phyloP scores from a whole-genome alignment of 176 grass and related monocot species.

The Zoysia pacifica region DNA sequence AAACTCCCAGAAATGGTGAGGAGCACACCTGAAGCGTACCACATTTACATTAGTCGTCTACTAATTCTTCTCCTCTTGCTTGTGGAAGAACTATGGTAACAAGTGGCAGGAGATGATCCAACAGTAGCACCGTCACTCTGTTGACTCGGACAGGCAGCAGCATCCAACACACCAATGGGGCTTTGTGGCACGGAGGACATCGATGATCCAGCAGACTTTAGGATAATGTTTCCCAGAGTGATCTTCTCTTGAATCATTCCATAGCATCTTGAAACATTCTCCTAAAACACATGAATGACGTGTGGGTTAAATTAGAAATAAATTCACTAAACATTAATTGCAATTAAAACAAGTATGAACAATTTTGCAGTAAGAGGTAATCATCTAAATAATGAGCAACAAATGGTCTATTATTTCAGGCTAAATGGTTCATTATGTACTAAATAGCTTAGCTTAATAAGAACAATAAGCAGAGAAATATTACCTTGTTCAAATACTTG shows the following conservation, averaged over 20 bases:
- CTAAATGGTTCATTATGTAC: not conserved
- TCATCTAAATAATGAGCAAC: not conserved
- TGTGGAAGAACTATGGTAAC: slow-evolving; percentile 56
- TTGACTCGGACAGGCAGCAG: slow-evolving; percentile 74
- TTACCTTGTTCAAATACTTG: slow-evolving; percentile 73
- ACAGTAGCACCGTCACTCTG: slow-evolving; percentile 66
- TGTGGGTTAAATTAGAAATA: slow-evolving; percentile 27
- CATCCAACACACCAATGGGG: slow-evolving; percentile 87
- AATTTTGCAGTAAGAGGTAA: slow-evolving; percentile 9
- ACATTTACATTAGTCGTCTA: slow-evolving; percentile 45
- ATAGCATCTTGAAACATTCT: slow-evolving; percentile 73
- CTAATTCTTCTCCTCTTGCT: slow-evolving; percentile 85
- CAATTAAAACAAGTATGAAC: slow-evolving; percentile 10
- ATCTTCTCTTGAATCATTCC: slow-evolving; percentile 76
- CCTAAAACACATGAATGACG: slow-evolving; percentile 46
- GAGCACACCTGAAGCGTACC: slow-evolving; percentile 45
- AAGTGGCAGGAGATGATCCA: slow-evolving; percentile 62
- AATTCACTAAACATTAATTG: slow-evolving; percentile 13
- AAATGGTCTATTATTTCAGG: not conserved
- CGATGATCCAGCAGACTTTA: slow-evolving; percentile 48
- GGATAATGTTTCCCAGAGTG: slow-evolving; percentile 45
- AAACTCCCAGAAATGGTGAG: slow-evolving; percentile 48
- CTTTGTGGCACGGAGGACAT: slow-evolving; percentile 68
- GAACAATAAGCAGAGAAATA: slow-evolving; percentile 18
- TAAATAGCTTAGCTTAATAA: slow-evolving; percentile 19